Evolutionary conservation across 2,329 filamentous ascomycete species (phyloP).

Genomic region (Ascocoryne sarcoides): DNA sequence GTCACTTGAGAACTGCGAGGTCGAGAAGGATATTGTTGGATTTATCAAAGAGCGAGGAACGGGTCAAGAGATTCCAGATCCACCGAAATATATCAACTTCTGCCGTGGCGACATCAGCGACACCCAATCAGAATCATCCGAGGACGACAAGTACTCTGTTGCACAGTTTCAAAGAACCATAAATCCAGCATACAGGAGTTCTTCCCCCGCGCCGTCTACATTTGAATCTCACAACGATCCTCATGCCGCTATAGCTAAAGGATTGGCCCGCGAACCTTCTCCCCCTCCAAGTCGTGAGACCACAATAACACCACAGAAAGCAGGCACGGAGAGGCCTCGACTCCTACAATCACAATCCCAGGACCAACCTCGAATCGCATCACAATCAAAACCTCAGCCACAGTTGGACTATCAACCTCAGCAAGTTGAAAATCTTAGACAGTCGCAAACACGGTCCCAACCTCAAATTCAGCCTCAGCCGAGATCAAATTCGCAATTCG

Average conservation of each 20-base stretch:
- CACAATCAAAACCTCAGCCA: background rate
- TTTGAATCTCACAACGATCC: slow-evolving; percentile 90
- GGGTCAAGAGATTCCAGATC: slow-evolving; percentile 93
- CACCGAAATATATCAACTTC: slow-evolving; percentile 98
- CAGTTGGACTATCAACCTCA: slow-evolving; percentile 7
- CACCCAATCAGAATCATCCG: slow-evolving; percentile 70
- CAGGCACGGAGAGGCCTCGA: slow-evolving; percentile 16
- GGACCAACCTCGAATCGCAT: background rate
- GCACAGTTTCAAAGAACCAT: slow-evolving; percentile 93
- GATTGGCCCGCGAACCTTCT: slow-evolving; percentile 50
- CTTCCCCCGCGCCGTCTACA: slow-evolving; percentile 88
- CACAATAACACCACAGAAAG: slow-evolving; percentile 44
- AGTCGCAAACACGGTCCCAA: slow-evolving; percentile 8
- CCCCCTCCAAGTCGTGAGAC: slow-evolving; percentile 38
- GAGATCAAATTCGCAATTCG: background rate
- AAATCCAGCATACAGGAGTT: slow-evolving; percentile 92
- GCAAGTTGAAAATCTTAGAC: slow-evolving; percentile 6
- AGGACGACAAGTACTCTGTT: slow-evolving; percentile 85
- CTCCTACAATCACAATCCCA: slow-evolving; percentile 10
- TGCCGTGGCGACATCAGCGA: slow-evolving; percentile 81
- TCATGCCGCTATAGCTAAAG: slow-evolving; percentile 62
- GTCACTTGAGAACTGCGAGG: slow-evolving; percentile 89
- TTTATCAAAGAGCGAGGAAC: slow-evolving; percentile 90
- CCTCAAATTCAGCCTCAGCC: slow-evolving; percentile 1
- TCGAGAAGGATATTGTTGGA: slow-evolving; percentile 82